Percentiles rank a stretch among this genome's conserved stretches.
phyloP scores from a whole-genome alignment of 352 stramenopile genomes.

The Pythium myriotylum region DNA sequence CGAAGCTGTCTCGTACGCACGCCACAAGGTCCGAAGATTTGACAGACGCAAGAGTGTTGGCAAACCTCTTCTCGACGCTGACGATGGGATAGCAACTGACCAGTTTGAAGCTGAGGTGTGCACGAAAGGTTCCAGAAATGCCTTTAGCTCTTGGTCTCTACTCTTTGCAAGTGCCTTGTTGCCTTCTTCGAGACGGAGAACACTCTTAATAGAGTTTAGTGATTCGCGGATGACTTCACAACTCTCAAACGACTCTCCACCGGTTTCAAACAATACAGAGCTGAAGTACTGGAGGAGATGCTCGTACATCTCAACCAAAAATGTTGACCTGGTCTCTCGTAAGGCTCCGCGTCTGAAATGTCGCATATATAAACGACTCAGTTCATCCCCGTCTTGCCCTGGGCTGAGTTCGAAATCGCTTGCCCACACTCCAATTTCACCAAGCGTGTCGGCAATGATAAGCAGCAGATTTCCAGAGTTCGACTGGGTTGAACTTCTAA shows the following conservation, averaged over 20 bases:
- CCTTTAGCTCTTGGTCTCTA: constrained; percentile 67
- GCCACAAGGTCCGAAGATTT: constrained; percentile 34
- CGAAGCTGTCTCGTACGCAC: constrained; percentile 28
- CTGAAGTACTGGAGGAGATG: constrained; percentile 57
- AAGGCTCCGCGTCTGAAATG: constrained; percentile 65
- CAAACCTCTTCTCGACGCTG: background rate
- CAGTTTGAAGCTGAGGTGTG: constrained; percentile 54
- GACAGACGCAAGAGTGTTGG: constrained; percentile 4
- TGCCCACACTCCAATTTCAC: constrained; percentile 61
- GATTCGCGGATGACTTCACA: constrained; percentile 46
- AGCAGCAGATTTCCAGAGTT: constrained; percentile 5
- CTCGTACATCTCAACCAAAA: constrained; percentile 60
- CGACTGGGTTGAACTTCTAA: background rate
- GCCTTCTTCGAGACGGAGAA: constrained; percentile 51
- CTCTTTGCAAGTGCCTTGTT: constrained; percentile 37
- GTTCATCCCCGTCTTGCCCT: constrained; percentile 43
- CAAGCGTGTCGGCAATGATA: constrained; percentile 62
- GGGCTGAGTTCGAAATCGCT: constrained; percentile 66
- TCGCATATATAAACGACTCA: constrained; percentile 55
- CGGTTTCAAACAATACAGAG: constrained; percentile 69
- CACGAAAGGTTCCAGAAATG: constrained; percentile 59
- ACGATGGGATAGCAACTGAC: constrained; percentile 32
- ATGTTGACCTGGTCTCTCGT: constrained; percentile 49
- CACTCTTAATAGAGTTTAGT: constrained; percentile 47
- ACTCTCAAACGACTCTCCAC: background rate